Percentiles rank a stretch among this genome's conserved stretches.
Evolutionary conservation across 176 grass and related monocot genomes (phyloP).

Genomic region (Urochloa ruziziensis): DNA sequence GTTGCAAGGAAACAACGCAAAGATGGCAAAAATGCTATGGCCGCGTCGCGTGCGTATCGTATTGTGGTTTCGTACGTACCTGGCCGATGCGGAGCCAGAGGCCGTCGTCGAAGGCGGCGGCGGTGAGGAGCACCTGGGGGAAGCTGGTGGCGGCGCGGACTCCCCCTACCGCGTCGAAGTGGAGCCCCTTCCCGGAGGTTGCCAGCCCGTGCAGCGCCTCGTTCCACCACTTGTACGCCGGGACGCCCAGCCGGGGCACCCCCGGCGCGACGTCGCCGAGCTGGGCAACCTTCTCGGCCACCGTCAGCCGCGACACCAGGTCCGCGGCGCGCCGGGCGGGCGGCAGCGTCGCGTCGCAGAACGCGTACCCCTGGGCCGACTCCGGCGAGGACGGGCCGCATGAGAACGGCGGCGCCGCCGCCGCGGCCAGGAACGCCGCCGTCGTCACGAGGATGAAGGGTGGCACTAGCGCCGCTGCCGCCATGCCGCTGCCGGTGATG

Average conservation of each 20-base stretch:
- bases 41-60: too few species aligned
- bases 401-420: slow-evolving; percentile 35
- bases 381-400: slow-evolving; percentile 31
- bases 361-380: neutral
- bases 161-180: slow-evolving; percentile 15
- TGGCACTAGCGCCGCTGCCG: neutral
- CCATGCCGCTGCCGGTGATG: neutral
- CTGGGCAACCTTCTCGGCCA: slow-evolving; percentile 53
- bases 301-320: slow-evolving; percentile 47
- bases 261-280: slow-evolving; percentile 44
- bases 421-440: neutral
- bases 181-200: slow-evolving; percentile 39
- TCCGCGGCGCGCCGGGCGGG: slow-evolving; percentile 40
- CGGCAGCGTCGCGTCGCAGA: slow-evolving; percentile 37
- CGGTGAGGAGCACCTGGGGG: slow-evolving; percentile 66
- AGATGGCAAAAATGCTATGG: neutral
- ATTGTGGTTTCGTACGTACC: too few species aligned
- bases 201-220: slow-evolving; percentile 76
- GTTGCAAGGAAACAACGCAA: too few species aligned
- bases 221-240: slow-evolving; percentile 77
- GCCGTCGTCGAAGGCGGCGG: slow-evolving; percentile 64
- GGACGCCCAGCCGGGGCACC: slow-evolving; percentile 50
- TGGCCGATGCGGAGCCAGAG: slow-evolving; percentile 70
- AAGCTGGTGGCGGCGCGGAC: slow-evolving; percentile 64
- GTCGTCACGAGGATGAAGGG: neutral